phyloP scores from a whole-genome alignment of 2,329 filamentous ascomycete species.

The Colletotrichum cordylinicola region DNA sequence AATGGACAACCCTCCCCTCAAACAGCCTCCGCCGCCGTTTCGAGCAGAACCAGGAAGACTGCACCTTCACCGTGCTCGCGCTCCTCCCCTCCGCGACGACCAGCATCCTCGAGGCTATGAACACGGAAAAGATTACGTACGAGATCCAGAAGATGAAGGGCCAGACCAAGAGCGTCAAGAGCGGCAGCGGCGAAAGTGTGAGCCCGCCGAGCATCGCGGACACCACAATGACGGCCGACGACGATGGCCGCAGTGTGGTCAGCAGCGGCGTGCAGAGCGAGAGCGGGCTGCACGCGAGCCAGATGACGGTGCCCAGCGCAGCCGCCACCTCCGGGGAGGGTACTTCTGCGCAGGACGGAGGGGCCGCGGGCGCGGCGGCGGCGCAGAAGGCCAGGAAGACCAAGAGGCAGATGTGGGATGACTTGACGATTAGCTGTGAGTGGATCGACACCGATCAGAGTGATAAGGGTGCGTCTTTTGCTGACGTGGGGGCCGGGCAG shows the following conservation, averaged over 20 bases:
- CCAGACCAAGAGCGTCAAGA: constrained; percentile 55
- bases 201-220: constrained; percentile 66
- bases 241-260: constrained; percentile 77
- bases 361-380: constrained; percentile 11
- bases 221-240: constrained; percentile 76
- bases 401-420: constrained; percentile 96
- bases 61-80: constrained; percentile 96
- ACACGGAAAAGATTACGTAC: constrained; percentile 90
- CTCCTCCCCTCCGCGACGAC: constrained; percentile 90
- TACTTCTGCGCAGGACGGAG: constrained; percentile 16
- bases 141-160: constrained; percentile 94
- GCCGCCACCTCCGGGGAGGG: constrained; percentile 42
- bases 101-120: constrained; percentile 85
- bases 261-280: constrained; percentile 75
- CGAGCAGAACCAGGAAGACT: constrained; percentile 98
- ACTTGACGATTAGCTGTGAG: constrained; percentile 93
- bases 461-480: not conserved
- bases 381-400: constrained; percentile 69
- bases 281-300: constrained; percentile 83
- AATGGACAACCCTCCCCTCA: not conserved
- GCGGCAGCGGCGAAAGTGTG: constrained; percentile 33
- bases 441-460: constrained; percentile 21
- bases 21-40: constrained; percentile 89
- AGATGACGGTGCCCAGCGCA: constrained; percentile 64
- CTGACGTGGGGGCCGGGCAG: constrained; percentile 46